Base-by-base conservation (phyloP, 2,329 filamentous ascomycete genomes). In the Fusarium papillatum region DNA sequence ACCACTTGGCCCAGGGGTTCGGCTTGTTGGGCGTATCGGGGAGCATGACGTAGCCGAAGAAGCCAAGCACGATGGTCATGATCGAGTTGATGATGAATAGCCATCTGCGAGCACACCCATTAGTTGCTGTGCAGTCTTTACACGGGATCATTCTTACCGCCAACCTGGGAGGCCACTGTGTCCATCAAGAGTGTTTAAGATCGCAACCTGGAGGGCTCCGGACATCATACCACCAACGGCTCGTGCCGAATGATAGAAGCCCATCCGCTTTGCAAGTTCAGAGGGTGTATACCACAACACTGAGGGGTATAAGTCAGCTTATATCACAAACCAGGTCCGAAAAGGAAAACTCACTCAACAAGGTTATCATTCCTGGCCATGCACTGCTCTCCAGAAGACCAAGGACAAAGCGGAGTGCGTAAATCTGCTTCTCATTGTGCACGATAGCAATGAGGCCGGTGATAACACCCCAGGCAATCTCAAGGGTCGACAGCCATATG, bases 31-130 rank as follows among this genome's bases (percentile, higher is more conserved):
- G 55, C 2, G 55, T 60, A 11, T 60, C 55, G 7, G 55, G 55
- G 10, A 60, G 55, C 55, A 60, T 60, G 55, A 60, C 55, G 55
- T 36, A 60, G 10, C 31, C 55, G n/a, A 60, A 60, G 29, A 60
- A 60, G 16, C 55, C 55, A 22, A 60, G 29, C 8, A 60, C 29
- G n/a, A 60, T 38, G 7, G 55, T 60, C 55, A 60, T 36, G 19
- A 60, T 60, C 2, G 55, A 34, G 34, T 60, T 60, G 34, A 60
- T 60, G 9, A 60, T 60, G 34, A 60, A 60, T 8, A 60, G 34
- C 55, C 55, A 60, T 19, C 55, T 60, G n/a, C 10, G 10, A 8
- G 13, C 4, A n/a, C 17, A 8, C 2, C 10, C 10, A 11, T 63
- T 36, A 63, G 38, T 24, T 26, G n/a, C 2, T 17, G 8, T 60